A percentile compares a stretch with the other conserved stretches of the same genome.
phyloP scores from a whole-genome alignment of 805 yeast genomes.

The Sugiyamaella mastotermitis region DNA sequence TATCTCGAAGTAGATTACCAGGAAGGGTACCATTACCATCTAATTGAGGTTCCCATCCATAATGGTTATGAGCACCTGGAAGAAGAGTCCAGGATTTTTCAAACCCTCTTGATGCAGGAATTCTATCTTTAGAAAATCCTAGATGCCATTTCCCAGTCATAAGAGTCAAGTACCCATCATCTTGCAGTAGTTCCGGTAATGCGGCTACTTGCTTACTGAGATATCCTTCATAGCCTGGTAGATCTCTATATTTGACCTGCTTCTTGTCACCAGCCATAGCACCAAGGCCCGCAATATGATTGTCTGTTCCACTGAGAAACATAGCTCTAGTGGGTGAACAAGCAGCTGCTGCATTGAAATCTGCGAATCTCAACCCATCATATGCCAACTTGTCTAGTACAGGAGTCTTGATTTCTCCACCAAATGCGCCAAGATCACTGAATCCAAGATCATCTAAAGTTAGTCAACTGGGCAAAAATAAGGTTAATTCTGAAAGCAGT shows the following conservation, averaged over 20 bases:
- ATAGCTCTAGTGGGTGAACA: slow-evolving; percentile 60
- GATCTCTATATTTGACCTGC: slow-evolving; percentile 31
- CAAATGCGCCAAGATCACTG: slow-evolving; percentile 48
- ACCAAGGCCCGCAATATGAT: slow-evolving; percentile 57
- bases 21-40: slow-evolving; percentile 4
- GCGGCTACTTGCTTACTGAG: slow-evolving; percentile 47
- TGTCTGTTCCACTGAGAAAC: slow-evolving; percentile 55
- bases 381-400: slow-evolving; percentile 40
- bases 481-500: too few relatives aligned
- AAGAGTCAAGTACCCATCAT: slow-evolving; percentile 44
- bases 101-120: slow-evolving; percentile 47
- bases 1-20: slow-evolving; percentile 30
- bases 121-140: slow-evolving; percentile 41
- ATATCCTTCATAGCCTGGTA: slow-evolving; percentile 51
- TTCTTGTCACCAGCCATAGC: slow-evolving; percentile 44
- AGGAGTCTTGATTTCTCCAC: slow-evolving; percentile 50
- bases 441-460: slow-evolving; percentile 51
- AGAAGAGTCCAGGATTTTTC: slow-evolving; percentile 43
- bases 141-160: slow-evolving; percentile 59
- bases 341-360: slow-evolving; percentile 58
- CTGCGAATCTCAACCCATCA: slow-evolving; percentile 45
- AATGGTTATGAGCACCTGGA: slow-evolving; percentile 56
- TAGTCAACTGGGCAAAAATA: too few relatives aligned
- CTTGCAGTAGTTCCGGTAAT: slow-evolving; percentile 44
- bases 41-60: slow-evolving; percentile 34